Conservation (phyloP, 177 flowering plant genomes). For the Vitis hybrid region DNA sequence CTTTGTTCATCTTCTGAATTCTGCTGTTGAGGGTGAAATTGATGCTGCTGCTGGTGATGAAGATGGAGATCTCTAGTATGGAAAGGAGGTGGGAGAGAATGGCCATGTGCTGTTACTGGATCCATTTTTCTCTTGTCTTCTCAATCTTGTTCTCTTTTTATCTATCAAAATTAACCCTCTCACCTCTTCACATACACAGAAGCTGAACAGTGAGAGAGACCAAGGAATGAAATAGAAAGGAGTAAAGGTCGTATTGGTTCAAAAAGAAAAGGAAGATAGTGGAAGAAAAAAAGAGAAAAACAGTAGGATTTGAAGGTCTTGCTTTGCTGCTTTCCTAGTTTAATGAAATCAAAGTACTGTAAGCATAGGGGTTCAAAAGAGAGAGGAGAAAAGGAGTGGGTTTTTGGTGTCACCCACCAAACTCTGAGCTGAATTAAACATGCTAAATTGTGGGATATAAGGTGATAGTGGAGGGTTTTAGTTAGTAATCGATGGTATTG, state of each 20-base stretch:
- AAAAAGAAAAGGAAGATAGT: not conserved
- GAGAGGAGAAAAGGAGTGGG: constrained; percentile 7
- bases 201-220: not conserved
- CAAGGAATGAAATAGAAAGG: not conserved
- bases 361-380: not conserved
- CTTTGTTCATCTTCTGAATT: constrained; percentile 65
- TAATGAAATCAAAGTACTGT: not conserved
- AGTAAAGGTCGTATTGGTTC: not conserved
- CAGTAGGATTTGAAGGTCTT: constrained; percentile 8
- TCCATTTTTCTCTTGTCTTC: constrained; percentile 26
- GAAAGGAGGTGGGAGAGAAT: constrained; percentile 62
- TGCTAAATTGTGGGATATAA: not conserved
- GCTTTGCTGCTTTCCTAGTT: constrained; percentile 8
- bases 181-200: not conserved
- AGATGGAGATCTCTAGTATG: constrained; percentile 53
- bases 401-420: constrained; percentile 24
- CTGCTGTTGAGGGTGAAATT: constrained; percentile 33
- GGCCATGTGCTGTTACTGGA: constrained; percentile 42
- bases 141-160: not conserved
- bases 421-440: constrained; percentile 16
- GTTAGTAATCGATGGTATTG: not conserved
- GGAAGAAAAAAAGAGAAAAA: constrained; percentile 2
- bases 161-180: not conserved
- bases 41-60: constrained; percentile 41
- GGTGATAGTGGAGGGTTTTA: not conserved